Conservation (phyloP, 768 basidiomycete genomes). For the Pleurotus giganteus region DNA sequence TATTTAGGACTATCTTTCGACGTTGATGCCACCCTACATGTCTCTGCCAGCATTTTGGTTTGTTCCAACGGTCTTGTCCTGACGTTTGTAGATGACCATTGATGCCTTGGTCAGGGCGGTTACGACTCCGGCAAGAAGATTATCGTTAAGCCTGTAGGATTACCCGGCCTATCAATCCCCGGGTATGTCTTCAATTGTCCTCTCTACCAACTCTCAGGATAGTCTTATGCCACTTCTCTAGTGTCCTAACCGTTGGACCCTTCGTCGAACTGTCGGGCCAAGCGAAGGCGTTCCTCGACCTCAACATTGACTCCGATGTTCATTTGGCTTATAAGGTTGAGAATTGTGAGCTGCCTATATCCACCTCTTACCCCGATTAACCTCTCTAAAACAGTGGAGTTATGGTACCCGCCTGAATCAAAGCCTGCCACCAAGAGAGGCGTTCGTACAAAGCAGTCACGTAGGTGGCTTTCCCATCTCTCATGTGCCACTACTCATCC, state of each 20-base stretch:
- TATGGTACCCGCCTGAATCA: background rate
- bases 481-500: background rate
- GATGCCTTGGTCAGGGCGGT: constrained; percentile 18
- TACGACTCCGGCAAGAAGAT: constrained; percentile 26
- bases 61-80: background rate
- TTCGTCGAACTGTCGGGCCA: constrained; percentile 32
- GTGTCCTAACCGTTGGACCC: constrained; percentile 38
- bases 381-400: background rate
- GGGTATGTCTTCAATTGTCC: constrained; percentile 20
- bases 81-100: too few relatives aligned
- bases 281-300: constrained; percentile 24
- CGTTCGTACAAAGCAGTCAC: background rate
- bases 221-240: constrained; percentile 8
- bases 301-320: constrained; percentile 30
- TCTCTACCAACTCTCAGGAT: background rate
- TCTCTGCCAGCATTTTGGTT: constrained; percentile 24
- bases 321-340: constrained; percentile 25
- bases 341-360: background rate
- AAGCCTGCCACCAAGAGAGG: background rate
- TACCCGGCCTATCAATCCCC: constrained; percentile 30
- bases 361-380: background rate
- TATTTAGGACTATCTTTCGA: constrained; percentile 20
- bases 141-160: constrained; percentile 26
- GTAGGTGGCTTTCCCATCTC: background rate
- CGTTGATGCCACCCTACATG: constrained; percentile 26